Conservation (phyloP, 2,329 filamentous ascomycete species). For the Fusarium incarnatum region DNA sequence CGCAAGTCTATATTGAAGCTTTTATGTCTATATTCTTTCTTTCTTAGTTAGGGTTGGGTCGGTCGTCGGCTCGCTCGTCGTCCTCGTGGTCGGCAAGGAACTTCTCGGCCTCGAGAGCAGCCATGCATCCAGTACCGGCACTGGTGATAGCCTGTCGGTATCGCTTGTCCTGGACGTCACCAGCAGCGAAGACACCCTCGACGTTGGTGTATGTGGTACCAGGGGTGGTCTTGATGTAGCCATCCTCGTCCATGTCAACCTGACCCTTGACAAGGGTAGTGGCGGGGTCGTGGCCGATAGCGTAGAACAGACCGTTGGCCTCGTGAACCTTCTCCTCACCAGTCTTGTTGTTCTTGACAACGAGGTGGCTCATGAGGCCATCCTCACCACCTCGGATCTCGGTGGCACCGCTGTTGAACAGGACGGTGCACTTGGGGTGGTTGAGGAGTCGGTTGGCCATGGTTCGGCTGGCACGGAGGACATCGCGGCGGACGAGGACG, state of each 20-base stretch:
- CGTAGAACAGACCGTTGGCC: constrained; percentile 96
- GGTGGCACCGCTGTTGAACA: constrained; percentile 83
- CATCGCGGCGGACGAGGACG: constrained; percentile 88
- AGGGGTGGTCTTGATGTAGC: constrained; percentile 89
- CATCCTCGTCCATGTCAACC: constrained; percentile 87
- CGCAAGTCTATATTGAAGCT: constrained; percentile 38
- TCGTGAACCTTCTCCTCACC: constrained; percentile 85
- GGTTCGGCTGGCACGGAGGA: constrained; percentile 87
- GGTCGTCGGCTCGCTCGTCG: constrained; percentile 29
- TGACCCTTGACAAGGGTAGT: constrained; percentile 92
- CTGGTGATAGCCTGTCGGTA: constrained; percentile 98
- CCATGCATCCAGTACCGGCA: constrained; percentile 94
- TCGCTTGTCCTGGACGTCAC: constrained; percentile 98
- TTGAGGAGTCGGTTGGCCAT: constrained; percentile 88
- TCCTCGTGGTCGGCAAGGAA: constrained; percentile 81
- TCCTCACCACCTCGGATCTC: constrained; percentile 88
- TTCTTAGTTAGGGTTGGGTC: constrained; percentile 31
- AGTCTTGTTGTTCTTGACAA: constrained; percentile 81
- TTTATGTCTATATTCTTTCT: constrained; percentile 19
- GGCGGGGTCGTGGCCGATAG: constrained; percentile 95
- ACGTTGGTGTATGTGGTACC: constrained; percentile 90
- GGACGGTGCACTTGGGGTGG: constrained; percentile 91
- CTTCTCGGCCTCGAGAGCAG: constrained; percentile 95
- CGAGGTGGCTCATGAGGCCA: constrained; percentile 88
- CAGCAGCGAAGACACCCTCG: constrained; percentile 93